These are phyloP conservation scores for Trifolium subterraneum DNA, from an alignment of 306 rosid genomes.

Conservation along the genomic window DNA sequence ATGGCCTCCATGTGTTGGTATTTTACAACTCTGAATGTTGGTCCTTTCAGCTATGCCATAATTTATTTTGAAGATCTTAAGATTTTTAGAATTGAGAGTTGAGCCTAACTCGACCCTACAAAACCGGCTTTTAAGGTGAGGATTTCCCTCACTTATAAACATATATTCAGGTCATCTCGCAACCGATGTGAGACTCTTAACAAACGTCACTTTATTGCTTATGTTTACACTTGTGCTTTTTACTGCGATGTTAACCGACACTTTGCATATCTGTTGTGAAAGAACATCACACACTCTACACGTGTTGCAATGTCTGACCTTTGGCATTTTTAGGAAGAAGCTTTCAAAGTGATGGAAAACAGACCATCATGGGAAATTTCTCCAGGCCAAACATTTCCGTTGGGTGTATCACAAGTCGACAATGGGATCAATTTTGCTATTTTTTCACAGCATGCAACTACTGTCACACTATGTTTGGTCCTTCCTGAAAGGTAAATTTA, in stretches of 20 bases:
- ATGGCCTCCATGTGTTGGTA: not conserved
- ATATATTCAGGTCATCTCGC: too few relatives aligned
- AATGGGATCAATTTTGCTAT: constrained; percentile 84
- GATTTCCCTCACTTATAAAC: too few relatives aligned
- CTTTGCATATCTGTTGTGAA: constrained; percentile 28
- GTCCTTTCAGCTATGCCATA: constrained; percentile 1
- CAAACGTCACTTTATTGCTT: constrained; percentile 18
- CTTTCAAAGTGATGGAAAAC: constrained; percentile 49
- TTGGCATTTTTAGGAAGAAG: constrained; percentile 68
- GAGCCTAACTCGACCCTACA: too few relatives aligned
- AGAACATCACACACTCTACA: constrained; percentile 28
- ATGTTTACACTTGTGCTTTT: constrained; percentile 23
- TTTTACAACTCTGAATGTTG: not conserved
- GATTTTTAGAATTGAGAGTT: too few relatives aligned
- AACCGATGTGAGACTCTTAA: too few relatives aligned
- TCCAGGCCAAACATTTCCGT: constrained; percentile 87
- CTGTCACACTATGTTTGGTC: constrained; percentile 78
- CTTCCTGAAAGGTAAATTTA: constrained; percentile 62
- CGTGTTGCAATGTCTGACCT: constrained; percentile 20
- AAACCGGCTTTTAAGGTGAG: too few relatives aligned
- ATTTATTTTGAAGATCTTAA: not conserved
- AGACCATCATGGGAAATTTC: constrained; percentile 52
- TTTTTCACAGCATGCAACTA: constrained; percentile 87
- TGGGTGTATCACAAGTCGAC: constrained; percentile 86
- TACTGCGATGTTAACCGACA: not conserved